A percentile compares a stretch with the other conserved stretches of the same genome.
Conservation (phyloP, 805 yeast genomes). For the Saccharomycopsis javanensis region DNA sequence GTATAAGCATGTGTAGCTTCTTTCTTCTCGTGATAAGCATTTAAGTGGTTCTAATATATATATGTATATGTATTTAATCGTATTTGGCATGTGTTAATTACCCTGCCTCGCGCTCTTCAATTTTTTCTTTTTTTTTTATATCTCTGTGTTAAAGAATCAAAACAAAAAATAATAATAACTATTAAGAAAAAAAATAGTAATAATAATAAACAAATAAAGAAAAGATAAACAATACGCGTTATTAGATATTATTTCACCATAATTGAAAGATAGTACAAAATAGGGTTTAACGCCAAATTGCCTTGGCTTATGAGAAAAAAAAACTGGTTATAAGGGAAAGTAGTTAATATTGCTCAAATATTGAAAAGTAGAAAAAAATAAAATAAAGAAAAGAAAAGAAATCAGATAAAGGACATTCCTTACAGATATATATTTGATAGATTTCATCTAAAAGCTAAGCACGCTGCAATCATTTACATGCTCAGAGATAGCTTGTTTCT, state of each 20-base stretch:
- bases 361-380: no score
- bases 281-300: background rate
- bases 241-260: background rate
- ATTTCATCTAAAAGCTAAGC: background rate
- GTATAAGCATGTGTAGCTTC: no score
- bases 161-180: background rate
- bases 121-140: background rate
- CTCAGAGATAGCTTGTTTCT: background rate
- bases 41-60: no score
- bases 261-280: no score
- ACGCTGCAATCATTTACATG: background rate
- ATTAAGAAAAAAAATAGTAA: background rate
- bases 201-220: constrained; percentile 1
- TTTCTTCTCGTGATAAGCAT: background rate
- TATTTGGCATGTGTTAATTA: background rate
- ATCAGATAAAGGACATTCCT: no score
- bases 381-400: no score
- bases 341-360: no score
- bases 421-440: no score
- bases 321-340: background rate
- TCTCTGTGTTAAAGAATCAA: background rate
- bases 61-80: background rate
- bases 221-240: background rate
- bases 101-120: background rate
- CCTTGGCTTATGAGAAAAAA: background rate